These are phyloP conservation scores for Leccinum boreale DNA, from an alignment of 768 basidiomycete species.

Conservation along the genomic window DNA sequence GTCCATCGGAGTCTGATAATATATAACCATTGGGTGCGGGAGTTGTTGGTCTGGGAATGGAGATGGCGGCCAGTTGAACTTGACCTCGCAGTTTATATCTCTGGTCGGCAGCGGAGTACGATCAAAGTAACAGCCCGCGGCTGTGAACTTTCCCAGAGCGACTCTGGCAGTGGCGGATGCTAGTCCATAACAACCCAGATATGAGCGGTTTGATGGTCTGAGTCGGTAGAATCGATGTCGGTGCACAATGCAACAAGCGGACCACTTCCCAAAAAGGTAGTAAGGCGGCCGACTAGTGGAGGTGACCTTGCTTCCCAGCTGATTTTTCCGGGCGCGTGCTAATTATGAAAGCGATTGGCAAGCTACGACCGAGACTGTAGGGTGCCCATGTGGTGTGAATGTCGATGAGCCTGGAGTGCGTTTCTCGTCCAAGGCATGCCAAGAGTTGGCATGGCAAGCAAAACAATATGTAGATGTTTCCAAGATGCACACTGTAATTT, in stretches of 20 bases:
- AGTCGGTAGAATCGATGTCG: not conserved
- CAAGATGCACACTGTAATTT: not conserved
- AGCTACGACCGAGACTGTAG: not conserved
- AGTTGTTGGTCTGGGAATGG: not conserved
- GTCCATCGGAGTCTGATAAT: not conserved
- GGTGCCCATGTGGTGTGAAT: not conserved
- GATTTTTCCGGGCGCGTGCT: not conserved
- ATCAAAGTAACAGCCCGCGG: not conserved
- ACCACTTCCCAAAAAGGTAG: not conserved
- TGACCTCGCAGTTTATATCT: not conserved
- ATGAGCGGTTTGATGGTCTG: not conserved
- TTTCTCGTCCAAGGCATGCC: not conserved
- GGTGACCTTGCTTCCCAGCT: not conserved
- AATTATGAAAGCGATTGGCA: not conserved
- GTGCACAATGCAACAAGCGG: not conserved
- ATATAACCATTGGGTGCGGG: constrained; percentile 8
- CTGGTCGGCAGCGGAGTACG: not conserved
- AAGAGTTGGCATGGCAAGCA: not conserved
- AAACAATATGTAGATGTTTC: not conserved
- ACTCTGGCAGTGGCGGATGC: not conserved
- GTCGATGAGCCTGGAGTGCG: not conserved
- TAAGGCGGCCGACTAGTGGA: not conserved
- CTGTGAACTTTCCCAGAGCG: not conserved
- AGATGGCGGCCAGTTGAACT: not conserved
- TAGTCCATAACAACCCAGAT: not conserved